Evolutionary conservation across 2,329 filamentous ascomycete species (phyloP).

Genomic region (Arachnopeziza araneosa): DNA sequence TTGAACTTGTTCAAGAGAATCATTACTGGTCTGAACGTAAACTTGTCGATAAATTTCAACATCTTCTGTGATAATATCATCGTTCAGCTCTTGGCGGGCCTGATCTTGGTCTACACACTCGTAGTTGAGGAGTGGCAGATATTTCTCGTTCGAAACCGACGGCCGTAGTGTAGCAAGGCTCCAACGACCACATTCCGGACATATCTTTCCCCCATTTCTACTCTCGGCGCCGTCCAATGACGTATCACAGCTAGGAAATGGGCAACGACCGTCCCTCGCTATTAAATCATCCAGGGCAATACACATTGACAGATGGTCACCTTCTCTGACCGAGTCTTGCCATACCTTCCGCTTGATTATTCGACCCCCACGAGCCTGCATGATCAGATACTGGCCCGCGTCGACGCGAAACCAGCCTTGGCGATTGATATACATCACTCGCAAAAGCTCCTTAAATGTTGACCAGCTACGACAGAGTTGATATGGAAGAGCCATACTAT

Average conservation of each 20-base stretch:
- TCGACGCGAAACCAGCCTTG: not conserved
- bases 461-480: slow-evolving; percentile 5
- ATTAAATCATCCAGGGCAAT: not conserved
- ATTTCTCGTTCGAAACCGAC: not conserved
- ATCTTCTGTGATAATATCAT: not conserved
- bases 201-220: slow-evolving; percentile 2
- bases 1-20: slow-evolving; percentile 32
- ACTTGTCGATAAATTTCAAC: not conserved
- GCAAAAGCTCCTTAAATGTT: not conserved
- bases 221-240: not conserved
- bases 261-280: slow-evolving; percentile 2
- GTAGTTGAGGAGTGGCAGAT: not conserved
- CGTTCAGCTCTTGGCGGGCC: too few species aligned
- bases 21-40: too few species aligned
- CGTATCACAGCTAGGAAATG: slow-evolving; percentile 4
- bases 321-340: slow-evolving; percentile 1
- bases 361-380: not conserved
- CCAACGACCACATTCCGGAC: slow-evolving; percentile 3
- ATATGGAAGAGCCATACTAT: slow-evolving; percentile 4
- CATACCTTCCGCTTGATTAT: not conserved
- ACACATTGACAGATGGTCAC: slow-evolving; percentile 4
- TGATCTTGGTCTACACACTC: not conserved
- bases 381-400: not conserved
- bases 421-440: not conserved
- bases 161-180: not conserved